Conservation (phyloP, 176 grass and related monocot species). For the Alopecurus myosuroides region DNA sequence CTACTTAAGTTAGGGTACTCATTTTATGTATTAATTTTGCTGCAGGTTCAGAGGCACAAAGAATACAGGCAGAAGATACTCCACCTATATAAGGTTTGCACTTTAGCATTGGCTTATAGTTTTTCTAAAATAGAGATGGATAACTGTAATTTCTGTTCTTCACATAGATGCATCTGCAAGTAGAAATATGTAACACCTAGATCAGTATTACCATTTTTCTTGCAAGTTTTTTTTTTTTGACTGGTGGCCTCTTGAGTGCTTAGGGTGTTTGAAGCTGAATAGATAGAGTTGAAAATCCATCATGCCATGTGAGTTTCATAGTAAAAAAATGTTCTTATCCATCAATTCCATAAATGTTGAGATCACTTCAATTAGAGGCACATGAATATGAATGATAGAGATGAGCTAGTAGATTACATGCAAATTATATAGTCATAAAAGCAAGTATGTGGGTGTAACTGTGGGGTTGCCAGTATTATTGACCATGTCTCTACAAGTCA, state of each 20-base stretch:
- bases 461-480: not conserved
- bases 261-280: conserved; percentile 8
- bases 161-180: conserved; percentile 4
- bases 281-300: not conserved
- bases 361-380: not conserved
- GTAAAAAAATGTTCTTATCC: not conserved
- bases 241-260: not conserved
- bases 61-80: conserved; percentile 88
- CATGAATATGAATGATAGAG: not conserved
- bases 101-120: conserved; percentile 8
- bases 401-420: not conserved
- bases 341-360: not conserved
- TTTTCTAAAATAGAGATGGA: conserved; percentile 22
- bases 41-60: conserved; percentile 78
- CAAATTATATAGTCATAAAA: not conserved
- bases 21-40: not conserved
- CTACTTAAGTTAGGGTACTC: conserved; percentile 8
- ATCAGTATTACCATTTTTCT: conserved; percentile 9
- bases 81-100: conserved; percentile 77
- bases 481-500: not conserved
- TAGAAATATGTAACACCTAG: conserved; percentile 14
- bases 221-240: conserved; percentile 1
- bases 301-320: not conserved
- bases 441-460: conserved; percentile 7
- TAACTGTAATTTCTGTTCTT: conserved; percentile 5